A percentile compares a stretch with the other conserved stretches of the same genome.
Conservation (phyloP, 2,329 filamentous ascomycete genomes). For the Ceratocystis colombiana region DNA sequence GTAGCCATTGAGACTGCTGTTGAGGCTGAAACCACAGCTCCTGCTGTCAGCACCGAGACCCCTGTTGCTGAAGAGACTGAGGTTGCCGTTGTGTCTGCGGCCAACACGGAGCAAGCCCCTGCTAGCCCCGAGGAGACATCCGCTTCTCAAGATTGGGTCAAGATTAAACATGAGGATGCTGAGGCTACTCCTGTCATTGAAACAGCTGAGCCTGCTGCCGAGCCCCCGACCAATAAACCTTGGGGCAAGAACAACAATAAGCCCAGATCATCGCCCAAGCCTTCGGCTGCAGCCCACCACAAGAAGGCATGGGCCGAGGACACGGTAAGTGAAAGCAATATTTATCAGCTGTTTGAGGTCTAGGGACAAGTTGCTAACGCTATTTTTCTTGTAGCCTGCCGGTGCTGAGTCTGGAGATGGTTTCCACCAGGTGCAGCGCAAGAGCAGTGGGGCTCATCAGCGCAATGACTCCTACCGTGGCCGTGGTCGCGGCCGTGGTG, state of each 20-base stretch:
- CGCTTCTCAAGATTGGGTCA: constrained; percentile 21
- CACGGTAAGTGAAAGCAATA: constrained; percentile 44
- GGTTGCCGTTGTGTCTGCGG: background rate
- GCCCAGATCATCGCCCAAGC: constrained; percentile 53
- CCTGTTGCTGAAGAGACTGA: background rate
- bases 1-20: constrained; percentile 8
- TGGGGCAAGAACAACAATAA: constrained; percentile 36
- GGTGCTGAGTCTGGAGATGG: constrained; percentile 41
- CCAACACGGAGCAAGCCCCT: constrained; percentile 6
- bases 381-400: background rate
- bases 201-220: constrained; percentile 32
- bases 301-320: constrained; percentile 76
- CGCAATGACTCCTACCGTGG: constrained; percentile 33
- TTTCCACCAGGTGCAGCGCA: constrained; percentile 61
- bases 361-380: constrained; percentile 21
- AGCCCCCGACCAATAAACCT: constrained; percentile 26
- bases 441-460: constrained; percentile 29
- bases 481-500: constrained; percentile 43
- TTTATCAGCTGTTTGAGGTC: constrained; percentile 29
- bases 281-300: constrained; percentile 46
- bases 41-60: background rate
- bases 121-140: constrained; percentile 6
- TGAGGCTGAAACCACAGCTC: background rate
- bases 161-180: constrained; percentile 26
- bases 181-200: constrained; percentile 29